phyloP scores from a whole-genome alignment of 257 asterid species.

The Jasminum sambac region DNA sequence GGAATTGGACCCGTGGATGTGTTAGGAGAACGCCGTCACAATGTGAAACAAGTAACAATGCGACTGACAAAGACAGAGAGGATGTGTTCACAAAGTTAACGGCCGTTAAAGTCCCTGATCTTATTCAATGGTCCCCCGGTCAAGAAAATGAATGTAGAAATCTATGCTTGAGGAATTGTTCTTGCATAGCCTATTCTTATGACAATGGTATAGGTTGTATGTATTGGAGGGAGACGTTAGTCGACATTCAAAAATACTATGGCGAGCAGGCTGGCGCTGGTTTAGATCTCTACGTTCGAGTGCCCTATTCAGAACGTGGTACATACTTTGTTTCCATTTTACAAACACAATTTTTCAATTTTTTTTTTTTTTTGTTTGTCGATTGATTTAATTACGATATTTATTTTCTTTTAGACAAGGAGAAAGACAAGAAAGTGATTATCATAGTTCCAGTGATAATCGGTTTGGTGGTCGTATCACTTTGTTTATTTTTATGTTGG shows the following conservation, averaged over 20 bases:
- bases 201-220: conserved; percentile 27
- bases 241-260: conserved; percentile 26
- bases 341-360: too few relatives aligned
- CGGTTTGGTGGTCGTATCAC: conserved; percentile 18
- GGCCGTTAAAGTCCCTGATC: conserved; percentile 22
- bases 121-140: too few relatives aligned
- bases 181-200: too few relatives aligned
- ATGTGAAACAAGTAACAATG: conserved; percentile 16
- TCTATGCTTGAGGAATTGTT: too few relatives aligned
- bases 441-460: conserved; percentile 14
- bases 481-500: conserved; percentile 24
- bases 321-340: too few relatives aligned
- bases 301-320: conserved; percentile 7
- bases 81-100: conserved; percentile 29
- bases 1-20: conserved; percentile 5
- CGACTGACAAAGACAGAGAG: conserved; percentile 2
- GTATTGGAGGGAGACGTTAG: conserved; percentile 29
- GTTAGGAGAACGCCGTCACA: conserved; percentile 19
- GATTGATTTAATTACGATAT: too few relatives aligned
- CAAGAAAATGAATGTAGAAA: too few relatives aligned
- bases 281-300: conserved; percentile 1
- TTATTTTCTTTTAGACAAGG: background rate
- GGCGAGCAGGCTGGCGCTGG: background rate
- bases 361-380: too few relatives aligned
- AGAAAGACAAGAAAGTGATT: background rate